These are phyloP conservation scores for Ceratobasidium sp. DNA, from an alignment of 1,284 basidiomycete species.

Conservation along the genomic window DNA sequence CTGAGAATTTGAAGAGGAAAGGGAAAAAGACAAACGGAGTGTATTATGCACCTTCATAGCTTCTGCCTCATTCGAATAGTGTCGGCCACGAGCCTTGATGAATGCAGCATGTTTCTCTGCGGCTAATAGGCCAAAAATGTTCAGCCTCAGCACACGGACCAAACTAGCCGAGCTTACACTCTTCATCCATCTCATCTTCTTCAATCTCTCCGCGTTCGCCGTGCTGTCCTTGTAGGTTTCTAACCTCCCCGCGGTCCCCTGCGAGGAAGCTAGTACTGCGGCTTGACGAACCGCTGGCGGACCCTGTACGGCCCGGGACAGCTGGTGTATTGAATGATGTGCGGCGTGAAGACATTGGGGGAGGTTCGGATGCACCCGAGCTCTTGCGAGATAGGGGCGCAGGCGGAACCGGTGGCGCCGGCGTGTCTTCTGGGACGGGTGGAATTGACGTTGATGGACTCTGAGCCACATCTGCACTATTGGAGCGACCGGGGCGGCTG, in stretches of 20 bases:
- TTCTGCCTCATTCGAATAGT: slow-evolving; percentile 93
- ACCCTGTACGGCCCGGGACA: slow-evolving; percentile 41
- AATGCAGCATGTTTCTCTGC: slow-evolving; percentile 87
- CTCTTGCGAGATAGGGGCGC: slow-evolving; percentile 56
- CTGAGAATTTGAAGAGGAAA: slow-evolving; percentile 16
- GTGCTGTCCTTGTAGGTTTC: slow-evolving; percentile 66
- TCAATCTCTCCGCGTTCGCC: slow-evolving; percentile 74
- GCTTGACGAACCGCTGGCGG: slow-evolving; percentile 66
- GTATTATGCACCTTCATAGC: slow-evolving; percentile 81
- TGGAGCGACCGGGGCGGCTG: slow-evolving; percentile 48
- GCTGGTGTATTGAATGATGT: slow-evolving; percentile 78
- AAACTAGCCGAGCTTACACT: slow-evolving; percentile 67
- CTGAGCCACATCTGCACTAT: slow-evolving; percentile 53
- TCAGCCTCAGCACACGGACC: slow-evolving; percentile 1
- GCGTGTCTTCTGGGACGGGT: slow-evolving; percentile 39
- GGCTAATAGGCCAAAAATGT: slow-evolving; percentile 62
- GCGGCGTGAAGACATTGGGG: slow-evolving; percentile 80
- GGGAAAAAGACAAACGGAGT: slow-evolving; percentile 44
- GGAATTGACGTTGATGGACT: slow-evolving; percentile 35
- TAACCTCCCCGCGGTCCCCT: slow-evolving; percentile 65
- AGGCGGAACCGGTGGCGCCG: slow-evolving; percentile 48
- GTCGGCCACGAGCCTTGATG: slow-evolving; percentile 82
- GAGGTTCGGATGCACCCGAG: slow-evolving; percentile 66
- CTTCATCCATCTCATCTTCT: slow-evolving; percentile 86
- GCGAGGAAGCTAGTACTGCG: slow-evolving; percentile 86